phyloP scores from a whole-genome alignment of 2,329 filamentous ascomycete genomes.

The Hypoxylon sp. region DNA sequence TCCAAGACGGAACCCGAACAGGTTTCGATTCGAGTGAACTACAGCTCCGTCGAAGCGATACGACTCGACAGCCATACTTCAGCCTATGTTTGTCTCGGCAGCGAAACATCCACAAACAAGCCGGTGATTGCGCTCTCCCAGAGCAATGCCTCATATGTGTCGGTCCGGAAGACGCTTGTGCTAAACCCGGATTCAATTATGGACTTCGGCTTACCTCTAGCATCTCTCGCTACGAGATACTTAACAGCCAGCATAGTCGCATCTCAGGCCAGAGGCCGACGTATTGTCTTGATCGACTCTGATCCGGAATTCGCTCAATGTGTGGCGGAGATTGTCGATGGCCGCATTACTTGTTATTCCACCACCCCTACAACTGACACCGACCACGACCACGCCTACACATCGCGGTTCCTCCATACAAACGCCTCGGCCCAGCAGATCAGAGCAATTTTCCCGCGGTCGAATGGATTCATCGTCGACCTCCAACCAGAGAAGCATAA shows the following conservation, averaged over 20 bases:
- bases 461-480: conserved; percentile 49
- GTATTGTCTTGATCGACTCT: conserved; percentile 52
- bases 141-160: conserved; percentile 53
- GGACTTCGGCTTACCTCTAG: conserved; percentile 38
- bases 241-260: conserved; percentile 38
- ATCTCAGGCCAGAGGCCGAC: conserved; percentile 18
- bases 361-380: conserved; percentile 26
- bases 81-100: conserved; percentile 52
- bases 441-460: conserved; percentile 44
- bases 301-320: conserved; percentile 49
- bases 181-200: conserved; percentile 25
- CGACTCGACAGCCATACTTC: conserved; percentile 32
- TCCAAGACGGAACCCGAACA: conserved; percentile 3
- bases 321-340: conserved; percentile 40
- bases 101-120: conserved; percentile 42
- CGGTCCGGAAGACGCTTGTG: conserved; percentile 39
- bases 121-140: conserved; percentile 48
- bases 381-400: conserved; percentile 9
- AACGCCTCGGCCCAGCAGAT: conserved; percentile 46
- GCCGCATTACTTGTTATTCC: conserved; percentile 40
- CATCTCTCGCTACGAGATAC: conserved; percentile 44
- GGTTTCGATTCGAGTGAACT: conserved; percentile 50
- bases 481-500: conserved; percentile 47
- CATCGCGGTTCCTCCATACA: conserved; percentile 45
- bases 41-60: conserved; percentile 53